phyloP scores from a whole-genome alignment of 371 early-diverging fungal genomes.

The Lichtheimia corymbifera region DNA sequence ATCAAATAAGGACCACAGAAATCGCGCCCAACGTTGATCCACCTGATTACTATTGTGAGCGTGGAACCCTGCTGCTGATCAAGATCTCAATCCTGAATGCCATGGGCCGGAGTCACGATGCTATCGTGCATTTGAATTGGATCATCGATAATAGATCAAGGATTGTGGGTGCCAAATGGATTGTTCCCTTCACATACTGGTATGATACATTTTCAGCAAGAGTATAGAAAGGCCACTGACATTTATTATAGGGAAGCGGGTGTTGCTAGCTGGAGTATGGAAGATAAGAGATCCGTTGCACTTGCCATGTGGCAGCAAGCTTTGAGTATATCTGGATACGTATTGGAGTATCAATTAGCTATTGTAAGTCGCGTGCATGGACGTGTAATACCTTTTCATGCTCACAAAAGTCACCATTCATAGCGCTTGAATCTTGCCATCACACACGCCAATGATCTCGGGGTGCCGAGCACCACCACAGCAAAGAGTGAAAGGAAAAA shows the following conservation, averaged over 20 bases:
- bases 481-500: too few species aligned
- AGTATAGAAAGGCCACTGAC: background rate
- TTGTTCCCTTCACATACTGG: constrained; percentile 66
- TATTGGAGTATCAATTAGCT: constrained; percentile 58
- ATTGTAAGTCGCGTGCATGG: constrained; percentile 28
- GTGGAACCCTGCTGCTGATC: constrained; percentile 40
- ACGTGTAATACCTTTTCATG: background rate
- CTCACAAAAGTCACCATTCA: background rate
- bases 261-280: constrained; percentile 52
- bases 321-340: constrained; percentile 43
- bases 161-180: constrained; percentile 54
- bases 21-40: constrained; percentile 37
- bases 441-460: constrained; percentile 45
- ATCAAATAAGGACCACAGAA: constrained; percentile 44
- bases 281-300: constrained; percentile 42
- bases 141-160: constrained; percentile 55
- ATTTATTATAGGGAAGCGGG: constrained; percentile 52
- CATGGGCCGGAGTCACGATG: constrained; percentile 31
- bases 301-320: constrained; percentile 52
- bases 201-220: constrained; percentile 15
- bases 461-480: background rate
- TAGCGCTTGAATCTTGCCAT: constrained; percentile 49
- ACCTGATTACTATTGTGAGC: constrained; percentile 51
- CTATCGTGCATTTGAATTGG: constrained; percentile 57
- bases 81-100: constrained; percentile 41